Evolutionary conservation across 305 asterid species (phyloP).

Genomic region (Nicotiana rustica): DNA sequence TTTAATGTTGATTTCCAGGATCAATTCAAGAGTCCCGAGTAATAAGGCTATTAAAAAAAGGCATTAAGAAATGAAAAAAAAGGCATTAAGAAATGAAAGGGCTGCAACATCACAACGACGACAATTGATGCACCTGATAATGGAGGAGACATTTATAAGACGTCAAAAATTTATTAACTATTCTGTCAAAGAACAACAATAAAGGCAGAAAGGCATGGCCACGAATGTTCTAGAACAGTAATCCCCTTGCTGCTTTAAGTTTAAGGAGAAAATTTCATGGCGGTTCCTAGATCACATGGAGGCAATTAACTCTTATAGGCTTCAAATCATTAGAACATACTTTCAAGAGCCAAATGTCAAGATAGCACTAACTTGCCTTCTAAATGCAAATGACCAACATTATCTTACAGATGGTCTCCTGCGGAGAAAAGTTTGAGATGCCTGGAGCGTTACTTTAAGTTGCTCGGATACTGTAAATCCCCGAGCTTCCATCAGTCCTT

Average conservation of each 20-base stretch:
- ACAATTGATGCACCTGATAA: constrained; percentile 10
- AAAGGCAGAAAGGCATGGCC: constrained; percentile 3
- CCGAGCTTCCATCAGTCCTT: constrained; percentile 61
- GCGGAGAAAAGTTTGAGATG: constrained; percentile 35
- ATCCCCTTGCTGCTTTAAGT: constrained; percentile 3
- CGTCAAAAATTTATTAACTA: constrained; percentile 1
- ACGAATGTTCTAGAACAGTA: constrained; percentile 17
- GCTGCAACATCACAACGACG: constrained; percentile 10
- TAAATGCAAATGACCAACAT: constrained; percentile 9
- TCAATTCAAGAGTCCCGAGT: neutral
- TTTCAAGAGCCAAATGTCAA: constrained; percentile 9
- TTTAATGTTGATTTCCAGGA: neutral
- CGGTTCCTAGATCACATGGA: neutral
- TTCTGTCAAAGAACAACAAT: neutral
- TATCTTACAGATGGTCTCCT: constrained; percentile 35
- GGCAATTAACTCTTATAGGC: neutral
- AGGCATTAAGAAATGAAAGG: neutral
- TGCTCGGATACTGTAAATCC: constrained; percentile 49
- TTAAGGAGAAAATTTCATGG: constrained; percentile 13
- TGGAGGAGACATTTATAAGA: neutral
- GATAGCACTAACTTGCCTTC: constrained; percentile 24
- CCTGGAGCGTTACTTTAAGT: constrained; percentile 33
- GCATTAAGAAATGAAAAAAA: neutral
- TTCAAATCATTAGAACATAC: neutral
- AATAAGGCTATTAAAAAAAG: neutral